A percentile compares a stretch with the other conserved stretches of the same genome.
These are phyloP conservation scores for Calcarisporium arbuscula DNA, from an alignment of 2,329 filamentous ascomycete genomes.

Conservation along the genomic window DNA sequence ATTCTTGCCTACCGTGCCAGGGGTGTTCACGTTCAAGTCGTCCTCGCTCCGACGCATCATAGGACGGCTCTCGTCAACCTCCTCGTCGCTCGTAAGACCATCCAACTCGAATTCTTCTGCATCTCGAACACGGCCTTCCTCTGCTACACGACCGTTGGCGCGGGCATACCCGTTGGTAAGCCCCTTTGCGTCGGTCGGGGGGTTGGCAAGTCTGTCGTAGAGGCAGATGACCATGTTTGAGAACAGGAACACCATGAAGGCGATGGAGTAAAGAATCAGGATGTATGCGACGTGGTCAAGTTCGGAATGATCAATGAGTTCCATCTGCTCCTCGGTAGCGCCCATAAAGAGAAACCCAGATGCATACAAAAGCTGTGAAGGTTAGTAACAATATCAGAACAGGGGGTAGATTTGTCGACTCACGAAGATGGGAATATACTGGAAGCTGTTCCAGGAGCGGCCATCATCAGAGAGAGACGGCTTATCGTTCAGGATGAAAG, in stretches of 20 bases:
- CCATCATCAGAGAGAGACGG: constrained; percentile 60
- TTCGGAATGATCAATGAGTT: constrained; percentile 62
- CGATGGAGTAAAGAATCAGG: constrained; percentile 82
- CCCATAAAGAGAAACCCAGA: constrained; percentile 97
- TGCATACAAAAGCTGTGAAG: constrained; percentile 70
- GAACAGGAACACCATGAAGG: constrained; percentile 88
- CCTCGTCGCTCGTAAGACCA: constrained; percentile 82
- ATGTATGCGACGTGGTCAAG: constrained; percentile 91
- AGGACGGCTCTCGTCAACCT: constrained; percentile 50
- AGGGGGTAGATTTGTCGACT: constrained; percentile 28
- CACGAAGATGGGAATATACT: constrained; percentile 48
- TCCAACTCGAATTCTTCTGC: constrained; percentile 93
- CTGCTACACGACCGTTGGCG: constrained; percentile 27
- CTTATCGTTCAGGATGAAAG: constrained; percentile 75
- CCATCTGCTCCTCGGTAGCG: constrained; percentile 94
- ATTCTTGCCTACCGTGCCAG: constrained; percentile 29
- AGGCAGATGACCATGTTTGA: constrained; percentile 78
- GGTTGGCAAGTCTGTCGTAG: constrained; percentile 59
- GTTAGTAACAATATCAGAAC: constrained; percentile 8
- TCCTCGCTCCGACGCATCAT: constrained; percentile 27
- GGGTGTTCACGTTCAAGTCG: constrained; percentile 35
- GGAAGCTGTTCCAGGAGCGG: constrained; percentile 58
- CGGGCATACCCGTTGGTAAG: constrained; percentile 28
- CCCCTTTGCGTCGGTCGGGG: constrained; percentile 27
- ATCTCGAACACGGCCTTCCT: constrained; percentile 60